Conservation (phyloP, 805 yeast species). For the Ogataea polymorpha region DNA sequence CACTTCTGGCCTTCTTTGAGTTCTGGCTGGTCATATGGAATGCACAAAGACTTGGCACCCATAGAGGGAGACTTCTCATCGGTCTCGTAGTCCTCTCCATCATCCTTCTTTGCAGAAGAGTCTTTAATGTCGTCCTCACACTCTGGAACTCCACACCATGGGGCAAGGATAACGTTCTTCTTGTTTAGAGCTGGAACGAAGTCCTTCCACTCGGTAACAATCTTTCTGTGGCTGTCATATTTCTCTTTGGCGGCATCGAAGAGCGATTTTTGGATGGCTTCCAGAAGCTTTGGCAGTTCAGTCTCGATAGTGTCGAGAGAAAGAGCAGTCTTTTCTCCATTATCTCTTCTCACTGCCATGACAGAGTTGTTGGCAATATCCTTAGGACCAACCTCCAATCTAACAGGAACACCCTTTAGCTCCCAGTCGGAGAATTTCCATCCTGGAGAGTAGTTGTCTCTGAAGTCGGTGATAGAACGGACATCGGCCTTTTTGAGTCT, state of each 20-base stretch:
- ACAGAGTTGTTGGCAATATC: conserved; percentile 80
- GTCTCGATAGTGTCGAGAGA: conserved; percentile 61
- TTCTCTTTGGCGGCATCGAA: conserved; percentile 75
- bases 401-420: conserved; percentile 90
- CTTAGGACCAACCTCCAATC: conserved; percentile 95
- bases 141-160: conserved; percentile 94
- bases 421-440: conserved; percentile 99
- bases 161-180: conserved; percentile 86
- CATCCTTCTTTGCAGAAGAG: conserved; percentile 72
- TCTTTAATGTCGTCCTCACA: conserved; percentile 98
- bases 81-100: conserved; percentile 79
- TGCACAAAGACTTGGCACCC: conserved; percentile 99
- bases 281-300: conserved; percentile 72
- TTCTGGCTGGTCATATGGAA: conserved; percentile 89
- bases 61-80: conserved; percentile 97
- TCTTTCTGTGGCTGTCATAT: conserved; percentile 79
- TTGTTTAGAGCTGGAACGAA: conserved; percentile 89
- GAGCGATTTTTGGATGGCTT: conserved; percentile 73
- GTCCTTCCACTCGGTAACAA: conserved; percentile 83
- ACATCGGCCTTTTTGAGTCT: conserved; percentile 59
- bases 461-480: conserved; percentile 80
- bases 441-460: conserved; percentile 95
- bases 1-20: conserved; percentile 79
- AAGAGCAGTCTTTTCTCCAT: conserved; percentile 69
- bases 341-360: conserved; percentile 91